Base-by-base conservation (phyloP, 106 monocot genomes). In the Triglochin maritima region DNA sequence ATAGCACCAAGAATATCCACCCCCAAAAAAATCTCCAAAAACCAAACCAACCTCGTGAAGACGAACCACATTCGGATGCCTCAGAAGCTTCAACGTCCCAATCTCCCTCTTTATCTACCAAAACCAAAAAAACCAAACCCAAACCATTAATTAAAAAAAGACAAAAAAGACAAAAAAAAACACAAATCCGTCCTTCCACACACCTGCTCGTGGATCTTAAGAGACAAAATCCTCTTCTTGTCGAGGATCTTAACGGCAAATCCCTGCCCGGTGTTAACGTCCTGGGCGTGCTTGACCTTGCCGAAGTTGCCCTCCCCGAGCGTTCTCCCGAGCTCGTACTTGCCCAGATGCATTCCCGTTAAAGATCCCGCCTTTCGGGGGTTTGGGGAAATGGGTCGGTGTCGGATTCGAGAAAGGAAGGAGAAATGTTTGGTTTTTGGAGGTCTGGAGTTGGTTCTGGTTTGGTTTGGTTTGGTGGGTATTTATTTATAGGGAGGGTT, bases 231-330 rank as follows among this genome's bases (percentile, higher is more conserved):
- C 29, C 1, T 29, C 29, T 29, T 29, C 29, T 29, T 53, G 50
- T 86, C 86, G 71, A 92, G 85, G 62, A 92, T 78, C 69, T 94
- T 94, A 76, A 94, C 64, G 75, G 94, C 94, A 81, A 82, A 89
- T 15, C 45, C 59, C 17, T 50, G 17, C 17, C 89, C 89, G 10
- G 84, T 69, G 46, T 79, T 75, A 7, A 79, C 68, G 64, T 84
- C 72, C 50, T 74, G 70, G 50, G 89, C 94, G 65, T 72, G 70
- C 60, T 90, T 89, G 61, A 94, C 94, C 77, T 87, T 90, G 8
- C 87, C 89, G 77, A 94, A 94, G 64, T 78, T 84, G 49, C 94
- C 94, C 68, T 94, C 94, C 4, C 94, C 94, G 0, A 94, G 82
- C 17, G 87, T 85, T 72, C 79, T 49, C 50, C 89, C 89, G 2